Conservation (phyloP, 2,329 filamentous ascomycete species). For the Aaosphaeria pasadenensis region DNA sequence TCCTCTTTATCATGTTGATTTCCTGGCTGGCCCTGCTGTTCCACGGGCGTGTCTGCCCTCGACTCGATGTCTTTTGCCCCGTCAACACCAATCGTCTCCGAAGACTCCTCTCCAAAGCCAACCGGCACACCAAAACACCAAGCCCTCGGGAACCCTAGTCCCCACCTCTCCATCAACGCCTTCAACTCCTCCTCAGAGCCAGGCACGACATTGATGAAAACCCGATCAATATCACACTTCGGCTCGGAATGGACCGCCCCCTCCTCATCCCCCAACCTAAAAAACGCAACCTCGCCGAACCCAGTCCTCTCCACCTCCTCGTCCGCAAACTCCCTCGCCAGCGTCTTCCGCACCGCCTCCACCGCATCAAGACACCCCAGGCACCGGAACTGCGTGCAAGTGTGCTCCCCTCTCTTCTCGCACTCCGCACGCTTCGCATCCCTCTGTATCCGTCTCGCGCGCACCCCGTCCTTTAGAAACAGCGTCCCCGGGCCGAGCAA, state of each 20-base stretch:
- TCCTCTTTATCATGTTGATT: too few relatives aligned
- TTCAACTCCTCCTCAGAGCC: constrained; percentile 29
- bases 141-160: constrained; percentile 23
- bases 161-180: constrained; percentile 29
- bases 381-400: constrained; percentile 44
- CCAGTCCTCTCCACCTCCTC: not conserved
- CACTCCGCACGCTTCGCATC: constrained; percentile 21
- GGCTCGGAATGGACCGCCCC: constrained; percentile 46
- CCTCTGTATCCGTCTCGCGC: constrained; percentile 34
- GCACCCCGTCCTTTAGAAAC: constrained; percentile 32
- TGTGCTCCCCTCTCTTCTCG: constrained; percentile 30
- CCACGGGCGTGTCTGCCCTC: too few relatives aligned
- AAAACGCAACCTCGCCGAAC: constrained; percentile 39
- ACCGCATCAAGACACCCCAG: constrained; percentile 44
- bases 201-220: constrained; percentile 39
- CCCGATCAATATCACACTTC: constrained; percentile 21
- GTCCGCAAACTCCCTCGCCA: constrained; percentile 14
- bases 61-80: too few relatives aligned
- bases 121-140: constrained; percentile 23
- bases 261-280: constrained; percentile 40
- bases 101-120: constrained; percentile 6
- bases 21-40: too few relatives aligned
- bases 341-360: constrained; percentile 37
- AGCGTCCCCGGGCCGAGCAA: constrained; percentile 48
- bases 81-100: not conserved